Conservation (phyloP, 306 rosid species). For the Psophocarpus tetragonolobus region DNA sequence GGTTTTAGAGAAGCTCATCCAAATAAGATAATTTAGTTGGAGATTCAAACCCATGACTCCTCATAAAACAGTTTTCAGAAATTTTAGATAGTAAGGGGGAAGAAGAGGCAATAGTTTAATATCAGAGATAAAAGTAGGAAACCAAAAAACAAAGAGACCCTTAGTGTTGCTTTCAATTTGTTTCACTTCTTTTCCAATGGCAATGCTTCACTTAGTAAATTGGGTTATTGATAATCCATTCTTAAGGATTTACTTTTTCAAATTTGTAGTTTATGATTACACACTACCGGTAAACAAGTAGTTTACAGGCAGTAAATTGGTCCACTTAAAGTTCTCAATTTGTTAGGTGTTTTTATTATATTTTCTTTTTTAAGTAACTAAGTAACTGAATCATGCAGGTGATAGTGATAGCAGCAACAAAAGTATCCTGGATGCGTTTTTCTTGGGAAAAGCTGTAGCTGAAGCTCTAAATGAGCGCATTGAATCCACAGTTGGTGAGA, state of each 20-base stretch:
- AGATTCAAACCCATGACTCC: no score
- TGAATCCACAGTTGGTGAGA: slow-evolving; percentile 85
- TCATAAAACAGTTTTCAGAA: no score
- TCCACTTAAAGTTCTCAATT: neutral
- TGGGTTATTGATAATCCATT: neutral
- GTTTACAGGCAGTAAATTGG: neutral
- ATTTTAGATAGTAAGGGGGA: no score
- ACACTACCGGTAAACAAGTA: neutral
- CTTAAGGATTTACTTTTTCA: slow-evolving; percentile 13
- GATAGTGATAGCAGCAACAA: slow-evolving; percentile 71
- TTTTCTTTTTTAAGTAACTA: neutral
- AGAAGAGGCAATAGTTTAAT: no score
- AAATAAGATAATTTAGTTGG: no score
- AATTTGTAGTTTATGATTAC: neutral
- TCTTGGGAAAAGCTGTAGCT: slow-evolving; percentile 94
- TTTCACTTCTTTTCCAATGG: neutral
- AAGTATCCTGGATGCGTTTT: slow-evolving; percentile 87
- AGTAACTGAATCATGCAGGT: slow-evolving; percentile 50
- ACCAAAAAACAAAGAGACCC: no score
- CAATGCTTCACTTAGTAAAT: neutral
- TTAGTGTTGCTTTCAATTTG: no score
- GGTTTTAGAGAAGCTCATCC: no score
- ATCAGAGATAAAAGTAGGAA: no score
- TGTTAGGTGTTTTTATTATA: slow-evolving; percentile 16
- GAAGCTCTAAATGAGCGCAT: slow-evolving; percentile 89